Percentiles rank a stretch among this genome's conserved stretches.
phyloP scores from a whole-genome alignment of 1,139 yeast genomes.

The Oligophagozyma castellii region DNA sequence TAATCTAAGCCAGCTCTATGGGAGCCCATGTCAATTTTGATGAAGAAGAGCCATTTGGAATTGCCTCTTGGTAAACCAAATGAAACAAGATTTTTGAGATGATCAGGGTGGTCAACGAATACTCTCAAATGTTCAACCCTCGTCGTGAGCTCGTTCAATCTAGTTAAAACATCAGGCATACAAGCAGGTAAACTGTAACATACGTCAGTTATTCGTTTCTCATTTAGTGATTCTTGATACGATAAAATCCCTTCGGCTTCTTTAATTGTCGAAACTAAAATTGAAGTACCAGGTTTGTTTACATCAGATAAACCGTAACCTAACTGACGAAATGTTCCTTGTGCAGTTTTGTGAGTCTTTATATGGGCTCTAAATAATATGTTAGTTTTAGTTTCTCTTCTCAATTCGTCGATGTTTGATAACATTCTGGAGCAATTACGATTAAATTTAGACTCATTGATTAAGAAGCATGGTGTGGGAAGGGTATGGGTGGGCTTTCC shows the following conservation, averaged over 20 bases:
- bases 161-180: slow-evolving; percentile 35
- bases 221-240: slow-evolving; percentile 26
- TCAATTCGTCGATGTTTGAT: slow-evolving; percentile 18
- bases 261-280: slow-evolving; percentile 57
- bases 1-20: slow-evolving; percentile 46
- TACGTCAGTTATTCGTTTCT: slow-evolving; percentile 42
- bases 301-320: slow-evolving; percentile 31
- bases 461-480: slow-evolving; percentile 45
- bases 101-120: slow-evolving; percentile 50
- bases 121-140: slow-evolving; percentile 35
- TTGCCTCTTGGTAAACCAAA: slow-evolving; percentile 22
- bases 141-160: slow-evolving; percentile 33
- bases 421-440: slow-evolving; percentile 32
- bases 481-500: slow-evolving; percentile 21
- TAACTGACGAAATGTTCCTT: slow-evolving; percentile 34
- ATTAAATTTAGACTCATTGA: slow-evolving; percentile 28
- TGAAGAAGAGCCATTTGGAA: slow-evolving; percentile 39
- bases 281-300: slow-evolving; percentile 29
- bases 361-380: slow-evolving; percentile 49
- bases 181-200: slow-evolving; percentile 57
- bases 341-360: slow-evolving; percentile 55
- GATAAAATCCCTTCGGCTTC: slow-evolving; percentile 50
- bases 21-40: slow-evolving; percentile 50
- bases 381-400: slow-evolving; percentile 16
- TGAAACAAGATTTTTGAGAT: slow-evolving; percentile 34